These are phyloP conservation scores for Croton setiger DNA, from an alignment of 441 rosid species.

Conservation along the genomic window DNA sequence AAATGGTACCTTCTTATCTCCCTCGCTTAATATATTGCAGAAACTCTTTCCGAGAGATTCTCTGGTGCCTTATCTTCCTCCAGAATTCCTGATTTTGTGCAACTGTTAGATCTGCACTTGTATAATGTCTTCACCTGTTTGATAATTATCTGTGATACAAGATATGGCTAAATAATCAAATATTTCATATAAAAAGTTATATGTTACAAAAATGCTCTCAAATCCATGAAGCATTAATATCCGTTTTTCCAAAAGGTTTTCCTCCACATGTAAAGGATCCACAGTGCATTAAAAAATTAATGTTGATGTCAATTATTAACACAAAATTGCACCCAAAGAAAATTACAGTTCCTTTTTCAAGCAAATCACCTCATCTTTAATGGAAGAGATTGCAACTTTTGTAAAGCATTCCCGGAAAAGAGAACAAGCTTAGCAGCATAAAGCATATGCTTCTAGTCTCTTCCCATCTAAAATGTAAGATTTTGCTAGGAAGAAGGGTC, in stretches of 20 bases:
- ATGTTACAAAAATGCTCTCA: background rate
- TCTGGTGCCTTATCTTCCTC: conserved; percentile 80
- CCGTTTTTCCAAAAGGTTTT: background rate
- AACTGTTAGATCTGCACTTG: conserved; percentile 76
- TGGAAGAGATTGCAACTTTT: conserved; percentile 38
- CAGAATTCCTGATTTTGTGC: conserved; percentile 73
- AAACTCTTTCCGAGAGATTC: conserved; percentile 67
- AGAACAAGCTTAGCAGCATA: conserved; percentile 73
- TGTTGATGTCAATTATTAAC: background rate
- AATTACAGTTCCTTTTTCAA: background rate
- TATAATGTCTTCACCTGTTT: conserved; percentile 59
- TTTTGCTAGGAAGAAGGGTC: conserved; percentile 90
- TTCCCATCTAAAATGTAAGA: conserved; percentile 91
- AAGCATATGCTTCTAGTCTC: conserved; percentile 79
- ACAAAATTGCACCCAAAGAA: background rate
- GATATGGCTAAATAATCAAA: background rate
- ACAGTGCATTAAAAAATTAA: background rate
- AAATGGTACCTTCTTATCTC: conserved; percentile 61
- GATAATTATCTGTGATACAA: conserved; percentile 41
- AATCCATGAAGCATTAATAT: conserved; percentile 5
- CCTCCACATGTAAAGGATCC: background rate
- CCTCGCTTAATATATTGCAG: conserved; percentile 58
- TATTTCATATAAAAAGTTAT: background rate
- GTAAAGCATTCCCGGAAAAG: conserved; percentile 65
- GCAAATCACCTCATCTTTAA: conserved; percentile 42